phyloP scores from a whole-genome alignment of 768 basidiomycete genomes.

The Psilocybe cyanescens region DNA sequence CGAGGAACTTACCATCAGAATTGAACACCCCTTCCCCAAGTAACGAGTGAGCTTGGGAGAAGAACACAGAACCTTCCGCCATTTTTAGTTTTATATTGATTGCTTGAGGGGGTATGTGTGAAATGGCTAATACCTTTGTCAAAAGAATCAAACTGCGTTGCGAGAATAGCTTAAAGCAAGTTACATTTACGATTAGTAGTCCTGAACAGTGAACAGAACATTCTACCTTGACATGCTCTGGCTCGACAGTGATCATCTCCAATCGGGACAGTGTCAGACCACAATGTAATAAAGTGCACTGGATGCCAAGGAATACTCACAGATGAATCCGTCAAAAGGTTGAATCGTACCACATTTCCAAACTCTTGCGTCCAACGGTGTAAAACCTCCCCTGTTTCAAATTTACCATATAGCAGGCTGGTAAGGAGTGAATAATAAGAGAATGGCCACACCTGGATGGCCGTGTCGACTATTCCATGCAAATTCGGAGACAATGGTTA shows the following conservation, averaged over 20 bases:
- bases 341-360: slow-evolving; percentile 36
- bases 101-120: too few relatives aligned
- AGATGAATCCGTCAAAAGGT: slow-evolving; percentile 32
- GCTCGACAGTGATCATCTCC: slow-evolving; percentile 46
- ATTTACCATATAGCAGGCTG: neutral
- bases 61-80: slow-evolving; percentile 27
- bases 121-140: slow-evolving; percentile 42
- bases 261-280: neutral
- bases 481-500: slow-evolving; percentile 13
- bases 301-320: slow-evolving; percentile 23
- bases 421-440: neutral
- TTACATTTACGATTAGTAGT: neutral
- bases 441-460: slow-evolving; percentile 32
- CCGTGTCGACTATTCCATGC: slow-evolving; percentile 25
- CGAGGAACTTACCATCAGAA: slow-evolving; percentile 48
- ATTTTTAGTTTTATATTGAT: too few relatives aligned
- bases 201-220: neutral
- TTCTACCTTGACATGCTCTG: slow-evolving; percentile 47
- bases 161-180: slow-evolving; percentile 40
- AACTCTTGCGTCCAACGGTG: slow-evolving; percentile 29
- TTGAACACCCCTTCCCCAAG: slow-evolving; percentile 67
- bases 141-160: slow-evolving; percentile 52
- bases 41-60: slow-evolving; percentile 35
- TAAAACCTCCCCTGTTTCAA: slow-evolving; percentile 16
- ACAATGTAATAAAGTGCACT: neutral